Conservation (phyloP, 441 rosid species). For the Populus hybrid region DNA sequence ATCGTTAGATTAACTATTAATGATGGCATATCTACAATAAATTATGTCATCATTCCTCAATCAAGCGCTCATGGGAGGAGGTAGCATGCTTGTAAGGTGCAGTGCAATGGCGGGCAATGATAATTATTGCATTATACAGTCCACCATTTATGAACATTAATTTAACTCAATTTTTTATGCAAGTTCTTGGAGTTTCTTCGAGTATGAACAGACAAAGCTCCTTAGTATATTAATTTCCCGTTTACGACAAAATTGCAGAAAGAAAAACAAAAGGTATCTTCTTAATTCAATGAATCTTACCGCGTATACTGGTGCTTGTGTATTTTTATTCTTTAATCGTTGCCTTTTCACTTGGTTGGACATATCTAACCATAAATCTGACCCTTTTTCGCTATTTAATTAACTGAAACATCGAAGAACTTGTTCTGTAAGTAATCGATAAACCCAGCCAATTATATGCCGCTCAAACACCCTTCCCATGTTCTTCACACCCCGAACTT, state of each 20-base stretch:
- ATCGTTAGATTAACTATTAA: conserved; percentile 16
- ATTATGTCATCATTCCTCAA: conserved; percentile 27
- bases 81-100: conserved; percentile 13
- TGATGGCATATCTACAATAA: conserved; percentile 8
- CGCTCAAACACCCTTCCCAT: no score
- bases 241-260: conserved; percentile 34
- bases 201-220: conserved; percentile 33
- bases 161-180: no score
- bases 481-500: no score
- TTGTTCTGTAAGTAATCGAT: neutral
- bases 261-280: neutral
- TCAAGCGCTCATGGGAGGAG: conserved; percentile 23
- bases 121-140: neutral
- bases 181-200: neutral
- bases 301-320: neutral
- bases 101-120: neutral
- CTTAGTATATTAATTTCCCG: neutral
- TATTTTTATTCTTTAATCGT: conserved; percentile 8
- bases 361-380: no score
- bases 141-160: neutral
- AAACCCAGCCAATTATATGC: neutral
- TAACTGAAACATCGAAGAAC: neutral
- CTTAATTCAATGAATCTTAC: conserved; percentile 43
- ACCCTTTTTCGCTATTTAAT: neutral
- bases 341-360: conserved; percentile 1